Evolutionary conservation across 2,329 filamentous ascomycete genomes (phyloP).

Genomic region (Triangularia setosa): DNA sequence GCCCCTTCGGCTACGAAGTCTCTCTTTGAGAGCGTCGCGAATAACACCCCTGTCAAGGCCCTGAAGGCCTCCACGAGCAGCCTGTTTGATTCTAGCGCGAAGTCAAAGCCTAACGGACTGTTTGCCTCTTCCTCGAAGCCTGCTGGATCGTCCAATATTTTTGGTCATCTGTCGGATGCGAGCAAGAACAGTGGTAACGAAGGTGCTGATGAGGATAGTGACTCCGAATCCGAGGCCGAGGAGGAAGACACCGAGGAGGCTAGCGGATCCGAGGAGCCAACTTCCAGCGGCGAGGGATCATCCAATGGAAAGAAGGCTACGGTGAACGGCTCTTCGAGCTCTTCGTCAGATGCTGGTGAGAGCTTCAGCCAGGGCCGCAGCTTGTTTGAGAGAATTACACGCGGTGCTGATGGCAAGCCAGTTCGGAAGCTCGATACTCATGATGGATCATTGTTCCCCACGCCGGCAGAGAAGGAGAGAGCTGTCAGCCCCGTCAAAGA

Average conservation of each 20-base stretch:
- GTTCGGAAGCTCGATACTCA: slow-evolving; percentile 39
- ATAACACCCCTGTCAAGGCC: slow-evolving; percentile 40
- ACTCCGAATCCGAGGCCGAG: slow-evolving; percentile 23
- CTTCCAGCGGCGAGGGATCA: slow-evolving; percentile 39
- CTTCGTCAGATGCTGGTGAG: slow-evolving; percentile 41
- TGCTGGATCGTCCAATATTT: slow-evolving; percentile 46
- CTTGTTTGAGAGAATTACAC: slow-evolving; percentile 54
- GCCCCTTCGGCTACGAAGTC: slow-evolving; percentile 52
- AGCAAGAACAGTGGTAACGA: slow-evolving; percentile 53
- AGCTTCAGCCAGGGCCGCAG: slow-evolving; percentile 46
- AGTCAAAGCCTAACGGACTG: slow-evolving; percentile 17
- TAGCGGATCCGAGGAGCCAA: slow-evolving; percentile 41
- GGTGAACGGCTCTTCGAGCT: slow-evolving; percentile 32
- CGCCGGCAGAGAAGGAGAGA: slow-evolving; percentile 38
- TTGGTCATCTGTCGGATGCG: slow-evolving; percentile 55
- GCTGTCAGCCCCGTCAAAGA: slow-evolving; percentile 44
- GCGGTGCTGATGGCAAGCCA: slow-evolving; percentile 47
- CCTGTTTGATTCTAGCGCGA: slow-evolving; percentile 27
- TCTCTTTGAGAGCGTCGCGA: slow-evolving; percentile 55
- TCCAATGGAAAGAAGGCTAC: slow-evolving; percentile 31
- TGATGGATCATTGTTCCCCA: slow-evolving; percentile 26
- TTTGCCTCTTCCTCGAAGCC: slow-evolving; percentile 35
- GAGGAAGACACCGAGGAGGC: slow-evolving; percentile 39
- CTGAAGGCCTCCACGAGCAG: slow-evolving; percentile 29
- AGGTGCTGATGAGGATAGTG: slow-evolving; percentile 38